phyloP scores from a whole-genome alignment of 2,329 filamentous ascomycete species.

The Drechslerella coelobrocha region DNA sequence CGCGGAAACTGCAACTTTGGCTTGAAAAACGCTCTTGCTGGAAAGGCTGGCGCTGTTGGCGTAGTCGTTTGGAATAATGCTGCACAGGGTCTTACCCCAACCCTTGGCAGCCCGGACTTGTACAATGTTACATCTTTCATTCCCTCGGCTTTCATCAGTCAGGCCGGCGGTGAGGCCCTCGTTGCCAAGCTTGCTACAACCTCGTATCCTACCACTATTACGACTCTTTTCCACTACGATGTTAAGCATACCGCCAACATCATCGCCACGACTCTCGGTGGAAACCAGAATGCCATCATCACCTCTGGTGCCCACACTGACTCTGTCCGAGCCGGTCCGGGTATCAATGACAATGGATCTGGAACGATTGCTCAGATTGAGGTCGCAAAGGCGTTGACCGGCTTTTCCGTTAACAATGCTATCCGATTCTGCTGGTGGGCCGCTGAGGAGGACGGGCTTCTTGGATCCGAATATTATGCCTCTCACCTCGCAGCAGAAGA shows the following conservation, averaged over 20 bases:
- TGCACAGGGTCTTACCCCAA: constrained; percentile 18
- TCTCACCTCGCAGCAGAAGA: constrained; percentile 62
- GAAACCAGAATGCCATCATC: constrained; percentile 67
- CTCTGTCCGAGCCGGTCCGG: constrained; percentile 68
- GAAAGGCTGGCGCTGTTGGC: constrained; percentile 65
- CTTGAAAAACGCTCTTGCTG: constrained; percentile 66
- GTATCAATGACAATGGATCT: constrained; percentile 72
- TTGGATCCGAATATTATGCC: constrained; percentile 68
- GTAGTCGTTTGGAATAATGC: constrained; percentile 50
- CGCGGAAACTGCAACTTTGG: constrained; percentile 68
- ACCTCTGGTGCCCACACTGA: constrained; percentile 69
- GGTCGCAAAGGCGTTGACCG: constrained; percentile 67
- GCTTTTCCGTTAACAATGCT: constrained; percentile 66
- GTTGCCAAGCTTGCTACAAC: constrained; percentile 49
- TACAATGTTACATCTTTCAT: constrained; percentile 56
- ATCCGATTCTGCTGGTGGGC: constrained; percentile 72
- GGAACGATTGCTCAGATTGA: constrained; percentile 68
- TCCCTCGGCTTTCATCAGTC: constrained; percentile 32
- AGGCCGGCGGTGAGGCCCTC: constrained; percentile 51
- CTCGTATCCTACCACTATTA: constrained; percentile 56
- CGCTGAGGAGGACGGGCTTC: constrained; percentile 65
- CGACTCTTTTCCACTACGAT: constrained; percentile 61
- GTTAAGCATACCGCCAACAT: constrained; percentile 65
- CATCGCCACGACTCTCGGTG: constrained; percentile 67
- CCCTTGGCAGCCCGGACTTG: constrained; percentile 58